Percentiles rank a stretch among this genome's conserved stretches.
Evolutionary conservation across 2,329 filamentous ascomycete genomes (phyloP).

Genomic region (Trichoderma brevicompactum): DNA sequence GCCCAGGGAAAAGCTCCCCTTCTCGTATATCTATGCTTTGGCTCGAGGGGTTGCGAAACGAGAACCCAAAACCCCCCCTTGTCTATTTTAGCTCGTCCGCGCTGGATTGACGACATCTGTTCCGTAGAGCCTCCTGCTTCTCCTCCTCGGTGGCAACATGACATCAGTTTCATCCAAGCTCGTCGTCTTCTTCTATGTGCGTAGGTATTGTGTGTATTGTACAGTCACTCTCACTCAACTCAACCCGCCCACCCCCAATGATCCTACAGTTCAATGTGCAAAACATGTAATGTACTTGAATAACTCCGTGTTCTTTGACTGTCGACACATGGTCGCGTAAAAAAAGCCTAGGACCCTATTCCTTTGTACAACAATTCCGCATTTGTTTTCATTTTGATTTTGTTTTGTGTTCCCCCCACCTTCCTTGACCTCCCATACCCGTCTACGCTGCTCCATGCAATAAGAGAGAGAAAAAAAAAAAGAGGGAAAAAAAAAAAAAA

Average conservation of each 20-base stretch:
- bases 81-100: not conserved
- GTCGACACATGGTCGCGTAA: not conserved
- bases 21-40: not conserved
- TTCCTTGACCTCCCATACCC: slow-evolving; percentile 9
- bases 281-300: slow-evolving; percentile 13
- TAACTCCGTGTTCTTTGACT: slow-evolving; percentile 13
- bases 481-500: not conserved
- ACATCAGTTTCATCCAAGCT: not conserved
- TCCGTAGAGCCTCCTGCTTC: no score
- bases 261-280: not conserved
- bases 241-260: not conserved
- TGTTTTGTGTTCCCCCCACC: slow-evolving; percentile 1
- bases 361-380: slow-evolving; percentile 10
- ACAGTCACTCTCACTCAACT: not conserved
- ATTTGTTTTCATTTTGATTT: slow-evolving; percentile 20
- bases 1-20: not conserved
- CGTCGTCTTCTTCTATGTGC: not conserved
- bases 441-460: slow-evolving; percentile 27
- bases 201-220: slow-evolving; percentile 1
- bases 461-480: not conserved
- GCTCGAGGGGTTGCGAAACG: not conserved
- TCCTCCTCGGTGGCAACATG: slow-evolving; percentile 20
- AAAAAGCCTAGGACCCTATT: slow-evolving; percentile 1
- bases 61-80: not conserved
- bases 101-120: no score